Conservation (phyloP, 2,329 filamentous ascomycete species). For the Ascochyta lentis region DNA sequence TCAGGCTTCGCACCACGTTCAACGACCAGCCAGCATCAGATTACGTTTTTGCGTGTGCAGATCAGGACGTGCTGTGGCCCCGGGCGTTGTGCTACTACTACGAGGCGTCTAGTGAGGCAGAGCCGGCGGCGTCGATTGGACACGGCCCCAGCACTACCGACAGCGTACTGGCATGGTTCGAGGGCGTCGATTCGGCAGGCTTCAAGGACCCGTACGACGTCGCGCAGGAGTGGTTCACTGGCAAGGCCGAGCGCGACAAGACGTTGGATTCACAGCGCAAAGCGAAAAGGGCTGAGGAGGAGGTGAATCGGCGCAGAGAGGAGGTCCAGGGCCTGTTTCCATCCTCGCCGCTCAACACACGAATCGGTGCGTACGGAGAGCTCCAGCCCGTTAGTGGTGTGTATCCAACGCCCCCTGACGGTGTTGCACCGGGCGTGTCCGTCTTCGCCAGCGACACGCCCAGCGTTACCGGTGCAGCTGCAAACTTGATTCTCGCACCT, state of each 20-base stretch:
- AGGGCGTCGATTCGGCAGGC: conserved; percentile 34
- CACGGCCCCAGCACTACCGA: conserved; percentile 5
- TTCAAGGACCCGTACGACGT: conserved; percentile 47
- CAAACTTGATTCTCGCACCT: conserved; percentile 38
- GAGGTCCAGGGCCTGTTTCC: conserved; percentile 38
- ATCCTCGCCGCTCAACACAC: conserved; percentile 48
- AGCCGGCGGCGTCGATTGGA: not conserved
- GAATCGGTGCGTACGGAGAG: conserved; percentile 44
- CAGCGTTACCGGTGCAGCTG: conserved; percentile 31
- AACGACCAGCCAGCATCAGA: conserved; percentile 18
- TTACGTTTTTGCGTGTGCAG: conserved; percentile 15
- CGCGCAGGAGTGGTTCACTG: conserved; percentile 47
- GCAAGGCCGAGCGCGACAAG: conserved; percentile 45
- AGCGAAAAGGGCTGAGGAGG: conserved; percentile 56
- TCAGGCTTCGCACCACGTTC: conserved; percentile 37
- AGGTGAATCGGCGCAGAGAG: conserved; percentile 47
- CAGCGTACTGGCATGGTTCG: conserved; percentile 38
- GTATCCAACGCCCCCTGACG: conserved; percentile 52
- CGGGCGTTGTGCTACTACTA: conserved; percentile 44
- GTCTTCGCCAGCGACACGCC: conserved; percentile 39
- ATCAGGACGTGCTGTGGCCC: conserved; percentile 47
- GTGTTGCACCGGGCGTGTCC: conserved; percentile 39
- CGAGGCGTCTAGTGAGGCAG: not conserved
- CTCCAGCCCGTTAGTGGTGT: conserved; percentile 47
- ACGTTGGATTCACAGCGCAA: conserved; percentile 47